Evolutionary conservation across 1,139 yeast genomes (phyloP).

Genomic region (Lodderomyces jiufengensis): DNA sequence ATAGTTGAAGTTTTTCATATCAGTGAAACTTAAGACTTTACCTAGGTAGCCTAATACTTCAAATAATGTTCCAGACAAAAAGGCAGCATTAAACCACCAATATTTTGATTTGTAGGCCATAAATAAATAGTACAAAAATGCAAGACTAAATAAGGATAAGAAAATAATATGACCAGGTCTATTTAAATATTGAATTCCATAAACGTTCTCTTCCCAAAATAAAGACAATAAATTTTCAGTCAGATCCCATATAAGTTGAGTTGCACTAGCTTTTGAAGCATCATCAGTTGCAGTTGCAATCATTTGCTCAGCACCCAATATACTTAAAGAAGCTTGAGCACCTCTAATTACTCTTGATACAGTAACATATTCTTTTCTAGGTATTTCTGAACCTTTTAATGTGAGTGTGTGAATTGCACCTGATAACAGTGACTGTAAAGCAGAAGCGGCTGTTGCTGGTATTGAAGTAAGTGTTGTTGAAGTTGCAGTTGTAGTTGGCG

Average conservation of each 20-base stretch:
- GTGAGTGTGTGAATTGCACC: slow-evolving; percentile 11
- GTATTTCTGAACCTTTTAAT: slow-evolving; percentile 18
- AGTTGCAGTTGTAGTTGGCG: slow-evolving; percentile 10
- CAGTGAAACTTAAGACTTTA: slow-evolving; percentile 44
- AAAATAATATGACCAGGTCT: slow-evolving; percentile 28
- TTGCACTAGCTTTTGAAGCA: slow-evolving; percentile 26
- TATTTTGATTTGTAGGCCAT: slow-evolving; percentile 24
- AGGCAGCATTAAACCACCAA: slow-evolving; percentile 29
- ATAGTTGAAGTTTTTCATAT: slow-evolving; percentile 35
- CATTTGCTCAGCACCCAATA: slow-evolving; percentile 31
- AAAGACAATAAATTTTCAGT: slow-evolving; percentile 32
- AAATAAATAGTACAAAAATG: slow-evolving; percentile 19
- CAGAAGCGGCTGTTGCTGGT: slow-evolving; percentile 18
- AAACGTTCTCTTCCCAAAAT: slow-evolving; percentile 25
- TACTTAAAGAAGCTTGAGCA: slow-evolving; percentile 36
- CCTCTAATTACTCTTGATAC: slow-evolving; percentile 31
- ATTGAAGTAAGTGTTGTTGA: slow-evolving; percentile 12
- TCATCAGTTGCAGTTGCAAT: slow-evolving; percentile 38
- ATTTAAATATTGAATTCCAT: slow-evolving; percentile 29
- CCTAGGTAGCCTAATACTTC: slow-evolving; percentile 67
- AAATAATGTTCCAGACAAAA: slow-evolving; percentile 26
- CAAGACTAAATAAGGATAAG: slow-evolving; percentile 22
- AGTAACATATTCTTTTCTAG: slow-evolving; percentile 12
- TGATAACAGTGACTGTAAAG: slow-evolving; percentile 15
- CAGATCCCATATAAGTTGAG: slow-evolving; percentile 28